Conservation (phyloP, 805 yeast species). For the Pichia deserticola region DNA sequence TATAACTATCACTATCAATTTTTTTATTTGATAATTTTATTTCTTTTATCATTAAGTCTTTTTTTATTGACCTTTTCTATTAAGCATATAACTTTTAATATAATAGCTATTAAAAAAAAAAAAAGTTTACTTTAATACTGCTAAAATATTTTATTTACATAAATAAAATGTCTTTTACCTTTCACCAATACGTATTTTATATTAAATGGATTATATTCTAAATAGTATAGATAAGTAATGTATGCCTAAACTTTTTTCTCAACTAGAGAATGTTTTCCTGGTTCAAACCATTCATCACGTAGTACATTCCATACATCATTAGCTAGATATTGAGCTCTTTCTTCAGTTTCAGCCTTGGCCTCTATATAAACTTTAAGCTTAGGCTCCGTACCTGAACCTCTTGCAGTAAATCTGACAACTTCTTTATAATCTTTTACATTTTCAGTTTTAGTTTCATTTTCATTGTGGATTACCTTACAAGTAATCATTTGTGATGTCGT, state of each 20-base stretch:
- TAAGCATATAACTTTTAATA: no score
- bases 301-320: conserved; percentile 51
- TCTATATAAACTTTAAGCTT: conserved; percentile 89
- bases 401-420: conserved; percentile 64
- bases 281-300: conserved; percentile 57
- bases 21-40: no score
- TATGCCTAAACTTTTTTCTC: conserved; percentile 18
- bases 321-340: conserved; percentile 46
- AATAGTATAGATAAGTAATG: not conserved
- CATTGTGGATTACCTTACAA: conserved; percentile 32
- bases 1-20: no score
- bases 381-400: conserved; percentile 97
- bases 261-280: conserved; percentile 34
- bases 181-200: no score
- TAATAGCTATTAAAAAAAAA: no score
- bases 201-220: no score
- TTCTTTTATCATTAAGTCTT: no score
- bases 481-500: conserved; percentile 83
- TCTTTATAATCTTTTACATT: conserved; percentile 17
- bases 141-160: no score
- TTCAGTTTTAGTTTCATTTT: not conserved
- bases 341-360: conserved; percentile 46
- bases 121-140: no score
- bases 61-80: no score
- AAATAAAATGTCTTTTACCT: no score